Percentiles rank a stretch among this genome's conserved stretches.
These are phyloP conservation scores for Vachellia collinsii DNA, from an alignment of 306 rosid species.

Conservation along the genomic window DNA sequence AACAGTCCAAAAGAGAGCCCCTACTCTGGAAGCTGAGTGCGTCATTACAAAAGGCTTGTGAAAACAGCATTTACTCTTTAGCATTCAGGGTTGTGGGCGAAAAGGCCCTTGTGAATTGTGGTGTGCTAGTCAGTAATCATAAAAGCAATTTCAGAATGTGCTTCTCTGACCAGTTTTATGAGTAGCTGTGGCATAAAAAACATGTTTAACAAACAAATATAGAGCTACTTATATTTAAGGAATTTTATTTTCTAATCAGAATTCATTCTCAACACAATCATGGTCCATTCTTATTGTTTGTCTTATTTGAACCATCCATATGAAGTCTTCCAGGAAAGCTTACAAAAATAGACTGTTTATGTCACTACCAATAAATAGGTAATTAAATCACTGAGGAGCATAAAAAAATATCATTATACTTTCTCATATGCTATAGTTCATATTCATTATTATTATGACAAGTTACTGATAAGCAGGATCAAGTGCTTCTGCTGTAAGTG, in stretches of 20 bases:
- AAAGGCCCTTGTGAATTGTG: not conserved
- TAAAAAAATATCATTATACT: constrained; percentile 20
- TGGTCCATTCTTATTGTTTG: constrained; percentile 13
- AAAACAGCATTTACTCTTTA: not conserved
- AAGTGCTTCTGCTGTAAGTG: constrained; percentile 18
- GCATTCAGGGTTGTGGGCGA: not conserved
- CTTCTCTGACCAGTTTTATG: not conserved
- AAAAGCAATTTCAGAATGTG: not conserved
- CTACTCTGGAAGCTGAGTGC: constrained; percentile 18
- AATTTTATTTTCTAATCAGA: constrained; percentile 17
- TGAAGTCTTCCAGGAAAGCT: constrained; percentile 25
- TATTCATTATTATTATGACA: constrained; percentile 26
- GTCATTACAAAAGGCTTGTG: constrained; percentile 31
- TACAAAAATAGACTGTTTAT: constrained; percentile 21
- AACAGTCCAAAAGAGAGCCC: constrained; percentile 23
- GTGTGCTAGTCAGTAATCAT: not conserved
- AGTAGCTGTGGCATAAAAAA: not conserved
- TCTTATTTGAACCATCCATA: constrained; percentile 17
- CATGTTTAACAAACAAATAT: not conserved
- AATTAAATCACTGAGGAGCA: constrained; percentile 7
- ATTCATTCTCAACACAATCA: not conserved
- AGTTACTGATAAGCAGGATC: constrained; percentile 13
- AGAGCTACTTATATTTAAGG: not conserved
- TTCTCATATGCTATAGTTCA: constrained; percentile 15
- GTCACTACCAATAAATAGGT: constrained; percentile 20